Evolutionary conservation across 805 yeast species (phyloP).

Genomic region (Metschnikowia cubensis): DNA sequence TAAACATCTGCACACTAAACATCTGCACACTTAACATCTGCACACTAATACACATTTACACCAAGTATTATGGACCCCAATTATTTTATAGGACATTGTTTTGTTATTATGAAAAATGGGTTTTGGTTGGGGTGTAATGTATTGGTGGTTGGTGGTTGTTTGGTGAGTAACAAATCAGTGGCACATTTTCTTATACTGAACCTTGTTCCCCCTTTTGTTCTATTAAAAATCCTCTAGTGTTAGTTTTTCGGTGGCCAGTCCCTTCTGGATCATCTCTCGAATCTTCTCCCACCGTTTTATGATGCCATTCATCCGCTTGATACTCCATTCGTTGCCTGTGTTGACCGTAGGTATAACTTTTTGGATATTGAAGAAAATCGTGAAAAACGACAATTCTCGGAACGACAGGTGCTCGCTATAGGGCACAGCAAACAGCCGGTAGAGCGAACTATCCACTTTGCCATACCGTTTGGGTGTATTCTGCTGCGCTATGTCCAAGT

Average conservation of each 20-base stretch:
- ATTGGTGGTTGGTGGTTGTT: too few species aligned
- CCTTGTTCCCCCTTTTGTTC: neutral
- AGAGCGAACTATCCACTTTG: slow-evolving; percentile 23
- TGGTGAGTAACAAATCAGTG: too few species aligned
- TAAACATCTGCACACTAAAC: too few species aligned
- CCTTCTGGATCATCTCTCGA: slow-evolving; percentile 1
- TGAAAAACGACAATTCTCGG: slow-evolving; percentile 68
- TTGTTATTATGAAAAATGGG: too few species aligned
- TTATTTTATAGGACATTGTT: too few species aligned
- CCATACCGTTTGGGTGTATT: slow-evolving; percentile 14
- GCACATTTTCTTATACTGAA: neutral
- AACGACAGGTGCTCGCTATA: slow-evolving; percentile 94
- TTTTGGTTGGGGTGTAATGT: too few species aligned
- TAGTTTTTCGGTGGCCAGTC: slow-evolving; percentile 4
- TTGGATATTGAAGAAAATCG: slow-evolving; percentile 46
- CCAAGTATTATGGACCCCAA: too few species aligned
- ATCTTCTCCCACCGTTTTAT: slow-evolving; percentile 29
- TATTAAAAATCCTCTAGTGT: slow-evolving; percentile 18
- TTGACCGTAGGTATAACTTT: slow-evolving; percentile 79
- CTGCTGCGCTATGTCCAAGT: slow-evolving; percentile 31
- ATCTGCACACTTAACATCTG: too few species aligned
- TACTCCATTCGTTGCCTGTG: slow-evolving; percentile 24
- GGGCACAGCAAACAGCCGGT: slow-evolving; percentile 63
- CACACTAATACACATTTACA: too few species aligned
- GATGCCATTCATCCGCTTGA: slow-evolving; percentile 28